Evolutionary conservation across 2,329 filamentous ascomycete species (phyloP).

Genomic region (Sclerotiophoma versabilis): DNA sequence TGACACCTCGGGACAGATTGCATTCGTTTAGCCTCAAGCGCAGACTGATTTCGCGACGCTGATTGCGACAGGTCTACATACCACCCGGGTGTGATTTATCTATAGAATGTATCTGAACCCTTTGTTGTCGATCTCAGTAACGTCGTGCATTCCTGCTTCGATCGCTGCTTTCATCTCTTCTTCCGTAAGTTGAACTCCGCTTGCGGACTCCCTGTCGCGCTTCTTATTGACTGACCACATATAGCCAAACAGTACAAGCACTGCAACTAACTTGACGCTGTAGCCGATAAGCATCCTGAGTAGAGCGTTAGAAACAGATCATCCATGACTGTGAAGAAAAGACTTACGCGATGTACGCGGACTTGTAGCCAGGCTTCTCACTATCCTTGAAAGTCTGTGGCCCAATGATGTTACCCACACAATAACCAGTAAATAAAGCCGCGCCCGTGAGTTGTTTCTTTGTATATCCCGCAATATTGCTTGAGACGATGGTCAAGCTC

Average conservation of each 20-base stretch:
- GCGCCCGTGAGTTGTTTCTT: conserved; percentile 64
- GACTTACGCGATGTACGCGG: conserved; percentile 24
- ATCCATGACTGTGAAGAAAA: not conserved
- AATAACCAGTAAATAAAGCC: conserved; percentile 52
- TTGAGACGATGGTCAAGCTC: conserved; percentile 47
- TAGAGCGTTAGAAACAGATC: not conserved
- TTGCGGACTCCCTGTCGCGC: conserved; percentile 39
- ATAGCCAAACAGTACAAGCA: conserved; percentile 45
- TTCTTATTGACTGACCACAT: conserved; percentile 47
- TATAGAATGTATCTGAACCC: conserved; percentile 52
- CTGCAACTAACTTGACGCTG: conserved; percentile 48
- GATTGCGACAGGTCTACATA: no score
- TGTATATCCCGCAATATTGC: conserved; percentile 52
- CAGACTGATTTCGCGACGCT: no score
- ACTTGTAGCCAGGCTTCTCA: conserved; percentile 46
- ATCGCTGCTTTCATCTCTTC: conserved; percentile 44
- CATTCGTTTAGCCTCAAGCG: no score
- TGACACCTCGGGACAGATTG: no score
- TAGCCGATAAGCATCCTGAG: conserved; percentile 49
- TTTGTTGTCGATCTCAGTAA: conserved; percentile 54
- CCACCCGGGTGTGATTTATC: no score
- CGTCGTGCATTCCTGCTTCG: conserved; percentile 52
- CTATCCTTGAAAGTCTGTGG: conserved; percentile 52
- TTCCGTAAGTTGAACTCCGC: conserved; percentile 31
- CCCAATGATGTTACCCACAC: conserved; percentile 51